phyloP scores from a whole-genome alignment of 2,329 filamentous ascomycete species.

The Hortaea sp. region DNA sequence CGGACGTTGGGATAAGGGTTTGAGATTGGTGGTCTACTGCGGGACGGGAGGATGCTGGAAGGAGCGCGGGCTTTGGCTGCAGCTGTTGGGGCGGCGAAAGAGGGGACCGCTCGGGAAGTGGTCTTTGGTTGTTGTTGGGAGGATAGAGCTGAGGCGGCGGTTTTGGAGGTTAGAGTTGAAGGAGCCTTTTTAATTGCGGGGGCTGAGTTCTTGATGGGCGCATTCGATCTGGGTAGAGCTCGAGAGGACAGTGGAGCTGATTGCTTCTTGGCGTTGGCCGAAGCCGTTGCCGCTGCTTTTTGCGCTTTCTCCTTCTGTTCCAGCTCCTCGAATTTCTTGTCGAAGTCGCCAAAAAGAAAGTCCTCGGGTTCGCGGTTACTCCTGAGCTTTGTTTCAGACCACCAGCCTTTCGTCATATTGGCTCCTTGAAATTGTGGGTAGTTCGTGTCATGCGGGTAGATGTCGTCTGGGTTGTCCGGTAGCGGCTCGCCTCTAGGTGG shows the following conservation, averaged over 20 bases:
- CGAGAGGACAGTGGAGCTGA: constrained; percentile 44
- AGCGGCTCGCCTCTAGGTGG: constrained; percentile 56
- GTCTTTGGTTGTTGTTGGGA: constrained; percentile 19
- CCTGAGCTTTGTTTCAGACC: constrained; percentile 34
- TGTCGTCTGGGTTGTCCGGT: constrained; percentile 24
- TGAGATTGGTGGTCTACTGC: constrained; percentile 33
- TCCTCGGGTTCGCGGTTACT: no score
- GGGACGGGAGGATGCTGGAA: constrained; percentile 7
- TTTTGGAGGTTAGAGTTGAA: constrained; percentile 28
- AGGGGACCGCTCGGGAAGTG: constrained; percentile 11
- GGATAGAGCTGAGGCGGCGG: constrained; percentile 18
- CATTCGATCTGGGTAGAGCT: no score
- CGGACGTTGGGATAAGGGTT: constrained; percentile 21
- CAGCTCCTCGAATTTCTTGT: constrained; percentile 39
- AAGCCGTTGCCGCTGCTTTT: constrained; percentile 17
- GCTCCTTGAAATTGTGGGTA: constrained; percentile 36
- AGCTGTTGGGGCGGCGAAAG: constrained; percentile 30
- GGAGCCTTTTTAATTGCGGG: constrained; percentile 31
- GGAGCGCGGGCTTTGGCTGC: constrained; percentile 30
- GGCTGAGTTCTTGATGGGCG: no score
- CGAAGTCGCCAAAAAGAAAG: constrained; percentile 51
- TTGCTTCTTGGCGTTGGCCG: constrained; percentile 3
- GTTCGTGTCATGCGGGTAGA: constrained; percentile 16
- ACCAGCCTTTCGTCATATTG: constrained; percentile 44
- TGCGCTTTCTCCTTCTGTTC: constrained; percentile 12